Evolutionary conservation across 352 stramenopile species (phyloP).

Genomic region (Phytophthora syringae): DNA sequence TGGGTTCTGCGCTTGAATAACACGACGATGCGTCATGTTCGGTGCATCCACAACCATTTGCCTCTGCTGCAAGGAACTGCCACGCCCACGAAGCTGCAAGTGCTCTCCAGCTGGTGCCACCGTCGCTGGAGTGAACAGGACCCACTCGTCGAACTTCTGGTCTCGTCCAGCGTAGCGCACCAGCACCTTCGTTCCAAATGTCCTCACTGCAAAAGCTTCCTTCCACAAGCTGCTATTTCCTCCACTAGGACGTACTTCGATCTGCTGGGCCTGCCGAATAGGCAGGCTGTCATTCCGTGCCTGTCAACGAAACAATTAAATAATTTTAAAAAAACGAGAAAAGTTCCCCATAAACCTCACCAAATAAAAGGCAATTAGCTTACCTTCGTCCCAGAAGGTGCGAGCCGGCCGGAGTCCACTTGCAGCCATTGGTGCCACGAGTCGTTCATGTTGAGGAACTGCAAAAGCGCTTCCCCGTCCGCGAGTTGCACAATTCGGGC

Average conservation of each 20-base stretch:
- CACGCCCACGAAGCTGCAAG: conserved; percentile 40
- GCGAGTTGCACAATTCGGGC: conserved; percentile 63
- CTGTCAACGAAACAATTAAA: conserved; percentile 25
- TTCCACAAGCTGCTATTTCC: conserved; percentile 60
- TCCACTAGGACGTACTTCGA: conserved; percentile 66
- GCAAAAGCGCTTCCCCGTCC: conserved; percentile 68
- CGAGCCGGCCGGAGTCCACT: conserved; percentile 67
- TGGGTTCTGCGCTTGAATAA: conserved; percentile 79
- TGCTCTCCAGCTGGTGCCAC: conserved; percentile 71
- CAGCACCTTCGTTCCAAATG: conserved; percentile 48
- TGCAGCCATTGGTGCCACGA: conserved; percentile 74
- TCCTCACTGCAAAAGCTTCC: conserved; percentile 64
- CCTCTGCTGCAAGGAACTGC: conserved; percentile 39
- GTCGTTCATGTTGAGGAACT: conserved; percentile 87
- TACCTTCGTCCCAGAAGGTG: conserved; percentile 66
- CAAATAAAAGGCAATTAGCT: background rate
- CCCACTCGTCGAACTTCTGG: conserved; percentile 77
- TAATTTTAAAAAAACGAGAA: background rate
- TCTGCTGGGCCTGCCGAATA: conserved; percentile 68
- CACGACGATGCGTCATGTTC: conserved; percentile 45
- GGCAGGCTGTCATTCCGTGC: conserved; percentile 62
- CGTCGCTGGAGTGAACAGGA: conserved; percentile 63
- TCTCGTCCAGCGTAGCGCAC: conserved; percentile 75
- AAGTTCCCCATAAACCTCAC: background rate
- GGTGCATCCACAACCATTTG: conserved; percentile 58